phyloP scores from a whole-genome alignment of 106 monocot species.

The Alisma plantagoaquatica region DNA sequence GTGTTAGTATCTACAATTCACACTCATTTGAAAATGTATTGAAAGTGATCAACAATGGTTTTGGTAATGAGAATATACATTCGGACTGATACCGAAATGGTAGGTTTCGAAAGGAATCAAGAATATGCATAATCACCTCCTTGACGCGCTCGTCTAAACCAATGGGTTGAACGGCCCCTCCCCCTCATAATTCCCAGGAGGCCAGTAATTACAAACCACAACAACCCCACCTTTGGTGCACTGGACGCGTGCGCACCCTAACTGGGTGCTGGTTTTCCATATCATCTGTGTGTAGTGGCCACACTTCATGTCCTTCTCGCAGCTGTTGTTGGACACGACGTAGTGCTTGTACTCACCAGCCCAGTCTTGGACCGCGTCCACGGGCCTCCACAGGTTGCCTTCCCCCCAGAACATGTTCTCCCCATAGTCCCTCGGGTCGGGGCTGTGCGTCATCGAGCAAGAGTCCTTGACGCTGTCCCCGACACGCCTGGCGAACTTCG shows the following conservation, averaged over 20 bases:
- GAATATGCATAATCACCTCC: no score
- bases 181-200: slow-evolving; percentile 28
- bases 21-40: no score
- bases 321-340: slow-evolving; percentile 20
- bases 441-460: slow-evolving; percentile 11
- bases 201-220: slow-evolving; percentile 26
- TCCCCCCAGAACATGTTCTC: slow-evolving; percentile 37
- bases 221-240: slow-evolving; percentile 17
- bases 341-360: slow-evolving; percentile 21
- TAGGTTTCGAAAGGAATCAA: no score
- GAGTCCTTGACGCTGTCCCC: slow-evolving; percentile 3
- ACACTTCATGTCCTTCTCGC: slow-evolving; percentile 23
- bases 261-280: slow-evolving; percentile 17
- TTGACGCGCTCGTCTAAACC: no score
- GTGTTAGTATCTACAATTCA: no score
- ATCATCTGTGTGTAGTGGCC: slow-evolving; percentile 40
- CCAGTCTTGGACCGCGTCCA: slow-evolving; percentile 32
- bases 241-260: slow-evolving; percentile 32
- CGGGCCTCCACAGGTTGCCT: slow-evolving; percentile 26
- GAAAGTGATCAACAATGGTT: no score
- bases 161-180: slow-evolving; percentile 33
- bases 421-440: slow-evolving; percentile 34
- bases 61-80: no score
- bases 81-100: no score
- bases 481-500: background rate